Conservation (phyloP, 768 basidiomycete genomes). For the Ramaria rubella region DNA sequence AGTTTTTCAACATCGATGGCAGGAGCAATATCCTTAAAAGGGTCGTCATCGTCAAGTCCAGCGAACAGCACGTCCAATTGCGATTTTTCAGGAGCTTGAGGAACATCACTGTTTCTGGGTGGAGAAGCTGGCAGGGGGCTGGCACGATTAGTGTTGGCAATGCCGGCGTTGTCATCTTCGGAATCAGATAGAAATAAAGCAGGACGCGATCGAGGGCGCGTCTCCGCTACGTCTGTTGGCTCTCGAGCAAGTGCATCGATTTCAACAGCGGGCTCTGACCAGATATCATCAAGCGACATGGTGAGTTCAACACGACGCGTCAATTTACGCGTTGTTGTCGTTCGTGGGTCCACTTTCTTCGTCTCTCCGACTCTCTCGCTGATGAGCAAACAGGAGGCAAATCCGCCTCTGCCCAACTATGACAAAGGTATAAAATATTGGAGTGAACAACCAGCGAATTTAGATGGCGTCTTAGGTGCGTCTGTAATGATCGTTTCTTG, state of each 20-base stretch:
- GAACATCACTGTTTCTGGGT: neutral
- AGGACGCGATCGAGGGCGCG: slow-evolving; percentile 20
- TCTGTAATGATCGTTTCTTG: slow-evolving; percentile 11
- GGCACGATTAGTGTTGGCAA: neutral
- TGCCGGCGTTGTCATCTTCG: slow-evolving; percentile 37
- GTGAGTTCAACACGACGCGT: slow-evolving; percentile 6
- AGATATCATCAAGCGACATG: slow-evolving; percentile 48
- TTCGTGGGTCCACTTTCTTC: slow-evolving; percentile 18
- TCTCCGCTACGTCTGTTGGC: slow-evolving; percentile 12
- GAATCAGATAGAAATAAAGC: slow-evolving; percentile 56
- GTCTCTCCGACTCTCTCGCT: slow-evolving; percentile 13
- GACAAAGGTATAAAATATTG: slow-evolving; percentile 83
- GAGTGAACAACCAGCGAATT: slow-evolving; percentile 70
- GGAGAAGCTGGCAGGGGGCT: neutral
- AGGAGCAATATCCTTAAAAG: slow-evolving; percentile 42
- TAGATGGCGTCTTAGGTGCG: slow-evolving; percentile 82
- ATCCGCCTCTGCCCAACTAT: slow-evolving; percentile 41
- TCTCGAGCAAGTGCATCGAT: slow-evolving; percentile 13
- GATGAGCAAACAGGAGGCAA: neutral
- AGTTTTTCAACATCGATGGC: slow-evolving; percentile 48
- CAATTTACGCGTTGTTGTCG: slow-evolving; percentile 19
- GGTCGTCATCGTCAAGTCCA: slow-evolving; percentile 33
- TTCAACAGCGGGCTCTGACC: slow-evolving; percentile 44
- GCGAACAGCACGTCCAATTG: slow-evolving; percentile 10
- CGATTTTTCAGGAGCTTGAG: neutral